phyloP scores from a whole-genome alignment of 495 filamentous ascomycete genomes.

The Thozetella sp. region DNA sequence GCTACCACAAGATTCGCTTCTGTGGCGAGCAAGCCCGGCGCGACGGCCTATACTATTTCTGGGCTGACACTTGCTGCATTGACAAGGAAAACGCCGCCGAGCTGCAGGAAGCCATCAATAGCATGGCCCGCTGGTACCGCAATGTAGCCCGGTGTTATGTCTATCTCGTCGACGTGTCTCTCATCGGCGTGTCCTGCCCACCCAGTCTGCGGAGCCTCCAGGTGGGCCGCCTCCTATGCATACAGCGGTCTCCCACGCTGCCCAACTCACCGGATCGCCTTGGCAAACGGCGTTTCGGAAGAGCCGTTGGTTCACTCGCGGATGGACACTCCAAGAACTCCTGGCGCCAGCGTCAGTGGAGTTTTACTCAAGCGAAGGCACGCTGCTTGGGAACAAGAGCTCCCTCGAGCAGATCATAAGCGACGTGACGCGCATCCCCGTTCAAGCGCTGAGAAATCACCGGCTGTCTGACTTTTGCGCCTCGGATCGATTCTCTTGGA shows the following conservation, averaged over 20 bases:
- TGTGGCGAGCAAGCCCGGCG: constrained; percentile 23
- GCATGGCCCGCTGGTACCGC: constrained; percentile 29
- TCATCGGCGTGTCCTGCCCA: no score
- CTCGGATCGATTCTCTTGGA: constrained; percentile 15
- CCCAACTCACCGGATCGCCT: constrained; percentile 5
- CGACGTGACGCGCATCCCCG: constrained; percentile 17
- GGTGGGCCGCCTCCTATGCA: no score
- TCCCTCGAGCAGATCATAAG: constrained; percentile 16
- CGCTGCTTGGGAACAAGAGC: constrained; percentile 20
- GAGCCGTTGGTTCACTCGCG: constrained; percentile 1
- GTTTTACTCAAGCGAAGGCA: constrained; percentile 22
- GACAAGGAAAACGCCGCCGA: constrained; percentile 20
- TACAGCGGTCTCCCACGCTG: no score
- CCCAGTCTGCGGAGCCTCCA: no score
- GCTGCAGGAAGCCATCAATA: constrained; percentile 24
- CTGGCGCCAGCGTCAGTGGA: constrained; percentile 24
- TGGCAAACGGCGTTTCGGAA: not conserved
- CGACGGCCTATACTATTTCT: constrained; percentile 15
- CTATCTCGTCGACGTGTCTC: constrained; percentile 21
- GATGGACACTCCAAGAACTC: constrained; percentile 19
- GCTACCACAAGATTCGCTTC: constrained; percentile 27
- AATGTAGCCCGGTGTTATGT: constrained; percentile 22
- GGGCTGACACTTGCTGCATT: constrained; percentile 31
- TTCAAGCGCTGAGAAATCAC: constrained; percentile 12
- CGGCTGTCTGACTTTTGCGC: constrained; percentile 14